Percentiles rank a stretch among this genome's conserved stretches.
phyloP scores from a whole-genome alignment of 805 yeast genomes.

The baker's yeast (Saccharomyces cerevisiae) region DNA sequence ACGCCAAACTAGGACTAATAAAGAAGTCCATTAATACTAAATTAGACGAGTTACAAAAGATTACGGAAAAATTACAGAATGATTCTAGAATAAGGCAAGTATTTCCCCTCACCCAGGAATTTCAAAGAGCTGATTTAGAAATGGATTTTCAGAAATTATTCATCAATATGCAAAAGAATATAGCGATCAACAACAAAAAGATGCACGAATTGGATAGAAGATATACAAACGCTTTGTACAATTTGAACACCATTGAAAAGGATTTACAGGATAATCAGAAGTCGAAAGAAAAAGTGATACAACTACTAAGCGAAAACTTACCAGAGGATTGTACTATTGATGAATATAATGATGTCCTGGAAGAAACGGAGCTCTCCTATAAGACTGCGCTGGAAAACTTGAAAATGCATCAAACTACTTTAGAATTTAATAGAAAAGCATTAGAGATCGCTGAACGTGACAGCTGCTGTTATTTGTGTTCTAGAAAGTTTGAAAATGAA shows the following conservation, averaged over 20 bases:
- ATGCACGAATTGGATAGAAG: conserved; percentile 8
- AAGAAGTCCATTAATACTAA: conserved; percentile 18
- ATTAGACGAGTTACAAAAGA: conserved; percentile 8
- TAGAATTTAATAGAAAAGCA: conserved; percentile 64
- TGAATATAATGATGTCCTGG: conserved; percentile 42
- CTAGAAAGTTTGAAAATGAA: conserved; percentile 47
- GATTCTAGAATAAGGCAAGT: conserved; percentile 5
- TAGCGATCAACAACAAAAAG: conserved; percentile 11
- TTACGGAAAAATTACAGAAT: not conserved
- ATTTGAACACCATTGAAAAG: conserved; percentile 5
- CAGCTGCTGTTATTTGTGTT: conserved; percentile 65
- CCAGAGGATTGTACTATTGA: conserved; percentile 38
- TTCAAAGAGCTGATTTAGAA: conserved; percentile 11
- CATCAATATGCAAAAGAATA: conserved; percentile 15
- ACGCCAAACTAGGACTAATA: conserved; percentile 43
- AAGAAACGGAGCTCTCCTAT: conserved; percentile 54
- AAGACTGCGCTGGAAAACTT: conserved; percentile 53
- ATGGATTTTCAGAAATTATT: conserved; percentile 14
- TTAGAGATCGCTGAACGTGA: conserved; percentile 49
- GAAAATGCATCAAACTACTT: conserved; percentile 61
- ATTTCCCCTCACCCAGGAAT: not conserved
- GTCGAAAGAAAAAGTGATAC: conserved; percentile 8
- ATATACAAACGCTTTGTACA: conserved; percentile 12
- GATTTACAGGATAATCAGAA: conserved; percentile 9
- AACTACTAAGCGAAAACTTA: conserved; percentile 23